A percentile compares a stretch with the other conserved stretches of the same genome.
Conservation (phyloP, 2,329 filamentous ascomycete genomes). For the Exophiala sp. region DNA sequence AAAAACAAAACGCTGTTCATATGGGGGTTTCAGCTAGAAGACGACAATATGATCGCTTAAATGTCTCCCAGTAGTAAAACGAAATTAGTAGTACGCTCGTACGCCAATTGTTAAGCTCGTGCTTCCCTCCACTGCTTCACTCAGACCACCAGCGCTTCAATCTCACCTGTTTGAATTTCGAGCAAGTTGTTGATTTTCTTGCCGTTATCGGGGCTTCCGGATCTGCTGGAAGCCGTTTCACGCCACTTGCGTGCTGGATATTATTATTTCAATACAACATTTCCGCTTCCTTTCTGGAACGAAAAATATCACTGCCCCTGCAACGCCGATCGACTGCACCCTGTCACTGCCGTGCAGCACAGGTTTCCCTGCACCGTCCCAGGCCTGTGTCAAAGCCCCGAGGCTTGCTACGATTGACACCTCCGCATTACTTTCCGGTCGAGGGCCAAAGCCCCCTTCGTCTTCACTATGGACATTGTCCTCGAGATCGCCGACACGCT, state of each 20-base stretch:
- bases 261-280: neutral
- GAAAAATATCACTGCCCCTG: neutral
- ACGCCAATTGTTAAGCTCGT: too few species aligned
- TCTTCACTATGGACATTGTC: slow-evolving; percentile 74
- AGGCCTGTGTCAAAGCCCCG: neutral
- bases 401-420: neutral
- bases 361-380: neutral
- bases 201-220: slow-evolving; percentile 10
- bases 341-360: neutral
- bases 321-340: neutral
- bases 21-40: too few species aligned
- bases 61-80: too few species aligned
- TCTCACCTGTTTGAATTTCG: neutral
- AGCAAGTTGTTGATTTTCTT: neutral
- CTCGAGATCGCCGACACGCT: slow-evolving; percentile 80
- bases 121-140: neutral
- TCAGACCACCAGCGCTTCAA: neutral
- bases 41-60: too few species aligned
- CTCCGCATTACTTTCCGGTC: neutral
- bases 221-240: slow-evolving; percentile 10
- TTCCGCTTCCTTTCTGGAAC: neutral
- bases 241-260: slow-evolving; percentile 5
- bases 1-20: too few species aligned
- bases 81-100: too few species aligned
- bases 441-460: neutral